Evolutionary conservation across 306 rosid genomes (phyloP).

Genomic region (Dicorynia guianensis): DNA sequence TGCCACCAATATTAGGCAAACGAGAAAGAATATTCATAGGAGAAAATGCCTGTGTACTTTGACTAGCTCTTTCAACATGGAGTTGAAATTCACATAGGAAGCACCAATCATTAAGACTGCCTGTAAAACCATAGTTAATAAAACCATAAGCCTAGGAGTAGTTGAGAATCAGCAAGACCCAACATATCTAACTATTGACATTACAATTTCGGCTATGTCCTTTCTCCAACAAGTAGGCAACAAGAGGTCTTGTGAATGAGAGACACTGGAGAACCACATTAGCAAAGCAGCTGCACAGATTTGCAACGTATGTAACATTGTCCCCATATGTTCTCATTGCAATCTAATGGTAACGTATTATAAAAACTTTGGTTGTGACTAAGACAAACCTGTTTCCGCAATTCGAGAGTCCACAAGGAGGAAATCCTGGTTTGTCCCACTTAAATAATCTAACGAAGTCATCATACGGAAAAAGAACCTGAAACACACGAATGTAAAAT

Average conservation of each 20-base stretch:
- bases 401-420: constrained; percentile 93
- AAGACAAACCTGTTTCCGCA: constrained; percentile 84
- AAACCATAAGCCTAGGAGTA: constrained; percentile 28
- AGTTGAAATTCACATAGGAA: constrained; percentile 90
- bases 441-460: constrained; percentile 79
- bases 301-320: constrained; percentile 24
- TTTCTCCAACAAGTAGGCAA: constrained; percentile 86
- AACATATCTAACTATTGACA: constrained; percentile 29
- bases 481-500: constrained; percentile 39
- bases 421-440: constrained; percentile 75
- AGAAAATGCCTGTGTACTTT: constrained; percentile 80
- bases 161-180: constrained; percentile 28
- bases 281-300: constrained; percentile 86
- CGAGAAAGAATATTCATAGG: constrained; percentile 88
- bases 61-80: constrained; percentile 75
- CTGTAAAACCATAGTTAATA: constrained; percentile 54
- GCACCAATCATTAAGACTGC: constrained; percentile 86
- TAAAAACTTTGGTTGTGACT: constrained; percentile 32
- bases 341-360: constrained; percentile 21
- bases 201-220: constrained; percentile 89
- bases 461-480: constrained; percentile 91
- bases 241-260: constrained; percentile 88
- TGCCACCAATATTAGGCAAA: constrained; percentile 88
- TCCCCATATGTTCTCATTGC: constrained; percentile 11
- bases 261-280: constrained; percentile 99